Percentiles rank a stretch among this genome's conserved stretches.
phyloP scores from a whole-genome alignment of 257 asterid species.

The Cynanchum wilfordii region DNA sequence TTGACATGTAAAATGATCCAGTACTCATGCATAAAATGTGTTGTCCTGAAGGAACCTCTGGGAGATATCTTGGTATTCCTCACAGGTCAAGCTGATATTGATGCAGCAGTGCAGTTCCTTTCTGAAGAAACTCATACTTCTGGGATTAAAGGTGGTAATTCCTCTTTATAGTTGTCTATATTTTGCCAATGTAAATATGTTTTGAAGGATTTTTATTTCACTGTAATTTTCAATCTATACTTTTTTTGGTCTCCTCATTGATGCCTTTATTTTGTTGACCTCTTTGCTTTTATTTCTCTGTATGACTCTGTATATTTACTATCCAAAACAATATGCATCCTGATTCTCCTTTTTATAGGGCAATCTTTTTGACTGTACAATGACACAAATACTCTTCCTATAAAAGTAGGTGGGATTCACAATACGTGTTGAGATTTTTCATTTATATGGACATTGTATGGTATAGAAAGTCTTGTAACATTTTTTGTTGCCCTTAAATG shows the following conservation, averaged over 20 bases:
- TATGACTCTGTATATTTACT: not conserved
- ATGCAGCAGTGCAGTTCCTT: slow-evolving; percentile 78
- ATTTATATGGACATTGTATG: not conserved
- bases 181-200: not conserved
- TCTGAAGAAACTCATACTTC: slow-evolving; percentile 62
- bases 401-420: not conserved
- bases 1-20: not conserved
- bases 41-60: slow-evolving; percentile 52
- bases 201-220: not conserved
- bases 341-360: not conserved
- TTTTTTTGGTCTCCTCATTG: not conserved
- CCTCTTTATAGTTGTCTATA: not conserved
- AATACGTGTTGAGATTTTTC: not conserved
- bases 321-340: not conserved
- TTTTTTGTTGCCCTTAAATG: not conserved
- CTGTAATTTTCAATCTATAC: not conserved
- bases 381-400: not conserved
- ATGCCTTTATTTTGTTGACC: not conserved
- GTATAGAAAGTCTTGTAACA: not conserved
- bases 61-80: slow-evolving; percentile 93
- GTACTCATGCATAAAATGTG: not conserved
- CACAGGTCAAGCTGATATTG: slow-evolving; percentile 97
- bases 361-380: not conserved
- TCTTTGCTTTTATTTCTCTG: not conserved
- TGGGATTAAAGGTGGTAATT: slow-evolving; percentile 53